Percentiles rank a stretch among this genome's conserved stretches.
Evolutionary conservation across 2,329 filamentous ascomycete genomes (phyloP).

Genomic region (Ophiobolus disseminans): DNA sequence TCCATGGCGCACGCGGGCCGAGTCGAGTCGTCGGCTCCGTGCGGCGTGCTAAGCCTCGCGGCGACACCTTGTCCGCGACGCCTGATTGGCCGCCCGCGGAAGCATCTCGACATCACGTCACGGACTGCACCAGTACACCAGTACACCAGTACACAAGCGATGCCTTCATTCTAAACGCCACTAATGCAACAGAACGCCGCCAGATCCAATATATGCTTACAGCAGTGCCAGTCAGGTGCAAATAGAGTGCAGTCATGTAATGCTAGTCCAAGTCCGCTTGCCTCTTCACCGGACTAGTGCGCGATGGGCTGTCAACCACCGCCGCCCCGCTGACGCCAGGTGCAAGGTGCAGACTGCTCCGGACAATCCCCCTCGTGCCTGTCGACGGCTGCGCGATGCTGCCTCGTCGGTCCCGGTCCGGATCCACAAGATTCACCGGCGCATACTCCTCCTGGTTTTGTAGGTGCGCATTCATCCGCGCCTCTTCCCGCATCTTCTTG

Average conservation of each 20-base stretch:
- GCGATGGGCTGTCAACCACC: constrained; percentile 34
- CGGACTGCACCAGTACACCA: too few species aligned
- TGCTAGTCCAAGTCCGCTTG: constrained; percentile 54
- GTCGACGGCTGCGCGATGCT: constrained; percentile 17
- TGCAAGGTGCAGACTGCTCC: constrained; percentile 48
- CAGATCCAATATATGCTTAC: constrained; percentile 7
- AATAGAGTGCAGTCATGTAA: background rate
- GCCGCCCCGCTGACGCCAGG: constrained; percentile 26
- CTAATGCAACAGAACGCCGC: constrained; percentile 23
- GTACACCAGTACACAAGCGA: too few species aligned
- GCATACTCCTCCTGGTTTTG: constrained; percentile 49
- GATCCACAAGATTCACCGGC: constrained; percentile 42
- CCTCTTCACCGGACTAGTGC: constrained; percentile 53
- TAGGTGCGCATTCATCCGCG: constrained; percentile 58
- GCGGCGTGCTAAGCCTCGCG: background rate
- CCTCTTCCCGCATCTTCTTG: constrained; percentile 82
- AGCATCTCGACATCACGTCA: too few species aligned
- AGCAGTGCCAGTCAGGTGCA: background rate
- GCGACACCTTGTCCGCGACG: background rate
- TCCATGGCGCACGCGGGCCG: constrained; percentile 5
- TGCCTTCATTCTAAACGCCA: constrained; percentile 21
- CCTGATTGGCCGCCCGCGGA: constrained; percentile 4
- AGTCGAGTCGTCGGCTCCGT: too few species aligned
- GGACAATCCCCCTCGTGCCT: constrained; percentile 40
- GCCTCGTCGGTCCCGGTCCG: constrained; percentile 31